Evolutionary conservation across 305 asterid genomes (phyloP).

Genomic region (Fraxinus dipetala): DNA sequence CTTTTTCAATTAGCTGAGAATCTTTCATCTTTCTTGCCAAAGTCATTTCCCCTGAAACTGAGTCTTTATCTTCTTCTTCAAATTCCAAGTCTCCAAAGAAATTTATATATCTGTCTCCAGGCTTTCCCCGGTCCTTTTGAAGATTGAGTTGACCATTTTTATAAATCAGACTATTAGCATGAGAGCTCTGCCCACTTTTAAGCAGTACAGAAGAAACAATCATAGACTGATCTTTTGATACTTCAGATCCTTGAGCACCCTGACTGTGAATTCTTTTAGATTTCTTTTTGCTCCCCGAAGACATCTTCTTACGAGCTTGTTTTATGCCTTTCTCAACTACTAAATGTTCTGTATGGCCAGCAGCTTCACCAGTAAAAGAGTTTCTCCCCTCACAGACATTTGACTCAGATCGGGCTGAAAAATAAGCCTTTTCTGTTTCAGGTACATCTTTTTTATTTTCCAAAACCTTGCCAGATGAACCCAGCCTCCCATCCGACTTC

Average conservation of each 20-base stretch:
- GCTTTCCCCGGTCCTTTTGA: slow-evolving; percentile 51
- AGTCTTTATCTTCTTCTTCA: slow-evolving; percentile 52
- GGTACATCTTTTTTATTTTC: slow-evolving; percentile 41
- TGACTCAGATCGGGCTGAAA: slow-evolving; percentile 40
- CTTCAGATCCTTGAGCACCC: slow-evolving; percentile 33
- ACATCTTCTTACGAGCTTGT: slow-evolving; percentile 40
- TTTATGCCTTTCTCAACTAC: slow-evolving; percentile 43
- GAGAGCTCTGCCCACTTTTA: slow-evolving; percentile 49
- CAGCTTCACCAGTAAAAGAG: slow-evolving; percentile 32
- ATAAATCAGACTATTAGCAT: slow-evolving; percentile 28
- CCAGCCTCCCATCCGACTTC: slow-evolving; percentile 40
- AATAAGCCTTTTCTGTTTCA: slow-evolving; percentile 35
- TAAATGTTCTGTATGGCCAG: slow-evolving; percentile 35
- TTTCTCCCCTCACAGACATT: slow-evolving; percentile 43
- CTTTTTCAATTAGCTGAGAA: slow-evolving; percentile 33
- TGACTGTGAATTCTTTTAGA: slow-evolving; percentile 40
- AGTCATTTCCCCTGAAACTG: slow-evolving; percentile 45
- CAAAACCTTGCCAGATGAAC: slow-evolving; percentile 35
- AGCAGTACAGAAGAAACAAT: slow-evolving; percentile 45
- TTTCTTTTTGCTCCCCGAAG: slow-evolving; percentile 50
- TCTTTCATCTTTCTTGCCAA: slow-evolving; percentile 34
- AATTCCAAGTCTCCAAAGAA: slow-evolving; percentile 44
- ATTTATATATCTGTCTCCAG: slow-evolving; percentile 33
- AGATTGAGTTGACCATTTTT: slow-evolving; percentile 43
- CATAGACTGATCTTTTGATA: slow-evolving; percentile 37